These are phyloP conservation scores for Pestalotiopsis sp. DNA, from an alignment of 2,329 filamentous ascomycete species.

Conservation along the genomic window DNA sequence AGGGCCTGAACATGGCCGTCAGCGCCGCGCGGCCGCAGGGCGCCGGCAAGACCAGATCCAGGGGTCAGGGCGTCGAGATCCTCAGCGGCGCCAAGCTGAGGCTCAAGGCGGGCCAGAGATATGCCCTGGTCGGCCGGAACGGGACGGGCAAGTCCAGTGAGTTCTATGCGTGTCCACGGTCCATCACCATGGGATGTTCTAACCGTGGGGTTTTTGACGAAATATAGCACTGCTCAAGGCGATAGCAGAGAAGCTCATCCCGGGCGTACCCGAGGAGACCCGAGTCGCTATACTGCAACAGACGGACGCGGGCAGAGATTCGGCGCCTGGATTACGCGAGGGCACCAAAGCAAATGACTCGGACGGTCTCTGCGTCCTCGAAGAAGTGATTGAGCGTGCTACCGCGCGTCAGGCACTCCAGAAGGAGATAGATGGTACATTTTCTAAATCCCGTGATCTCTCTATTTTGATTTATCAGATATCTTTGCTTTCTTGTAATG, in stretches of 20 bases:
- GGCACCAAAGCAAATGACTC: conserved; percentile 10
- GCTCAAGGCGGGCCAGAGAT: conserved; percentile 71
- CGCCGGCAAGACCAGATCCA: conserved; percentile 51
- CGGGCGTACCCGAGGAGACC: conserved; percentile 68
- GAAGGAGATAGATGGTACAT: conserved; percentile 59
- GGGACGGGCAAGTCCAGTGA: conserved; percentile 80
- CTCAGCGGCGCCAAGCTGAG: conserved; percentile 68
- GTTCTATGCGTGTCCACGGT: conserved; percentile 20
- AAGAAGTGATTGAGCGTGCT: conserved; percentile 66
- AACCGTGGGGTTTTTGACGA: neutral
- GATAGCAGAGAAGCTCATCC: conserved; percentile 76
- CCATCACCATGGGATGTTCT: neutral
- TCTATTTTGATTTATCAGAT: neutral
- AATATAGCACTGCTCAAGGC: conserved; percentile 66
- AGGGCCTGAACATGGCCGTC: conserved; percentile 71
- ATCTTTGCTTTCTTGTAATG: neutral
- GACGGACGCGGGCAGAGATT: conserved; percentile 45
- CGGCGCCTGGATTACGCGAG: conserved; percentile 25
- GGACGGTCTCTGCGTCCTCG: conserved; percentile 50
- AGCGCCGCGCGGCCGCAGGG: conserved; percentile 41
- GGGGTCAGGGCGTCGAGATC: conserved; percentile 60
- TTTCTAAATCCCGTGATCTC: neutral
- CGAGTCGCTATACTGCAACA: conserved; percentile 71
- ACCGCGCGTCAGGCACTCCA: conserved; percentile 57
- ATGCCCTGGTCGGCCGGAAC: conserved; percentile 79